Percentiles rank a stretch among this genome's conserved stretches.
Conservation (phyloP, 306 rosid genomes). For the Prinsepia uniflora region DNA sequence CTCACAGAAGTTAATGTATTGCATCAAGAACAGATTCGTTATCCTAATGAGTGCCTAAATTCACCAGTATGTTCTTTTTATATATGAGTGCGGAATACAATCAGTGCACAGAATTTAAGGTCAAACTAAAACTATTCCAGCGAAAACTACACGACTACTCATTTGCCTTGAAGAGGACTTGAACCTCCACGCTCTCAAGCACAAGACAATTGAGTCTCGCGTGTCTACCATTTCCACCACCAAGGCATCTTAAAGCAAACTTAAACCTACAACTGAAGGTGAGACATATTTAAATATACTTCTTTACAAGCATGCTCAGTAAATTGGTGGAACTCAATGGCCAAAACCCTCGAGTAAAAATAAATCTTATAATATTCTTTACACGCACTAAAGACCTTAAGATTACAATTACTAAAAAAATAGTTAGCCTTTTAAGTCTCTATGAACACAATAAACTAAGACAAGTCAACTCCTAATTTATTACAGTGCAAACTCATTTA, state of each 20-base stretch:
- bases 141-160: not conserved
- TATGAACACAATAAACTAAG: not conserved
- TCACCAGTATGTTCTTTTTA: too few relatives aligned
- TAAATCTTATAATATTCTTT: not conserved
- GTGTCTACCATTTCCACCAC: conserved; percentile 27
- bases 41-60: not conserved
- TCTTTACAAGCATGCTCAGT: not conserved
- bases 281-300: too few relatives aligned
- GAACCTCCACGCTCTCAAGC: conserved; percentile 23
- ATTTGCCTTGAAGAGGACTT: conserved; percentile 26
- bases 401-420: not conserved
- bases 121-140: not conserved
- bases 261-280: not conserved
- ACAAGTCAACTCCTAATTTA: not conserved
- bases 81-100: too few relatives aligned
- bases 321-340: too few relatives aligned
- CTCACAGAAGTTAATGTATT: not conserved
- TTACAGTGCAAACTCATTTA: not conserved
- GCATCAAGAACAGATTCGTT: not conserved
- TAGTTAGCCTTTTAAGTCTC: not conserved
- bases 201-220: conserved; percentile 18
- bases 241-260: conserved; percentile 11
- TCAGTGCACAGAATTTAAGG: not conserved
- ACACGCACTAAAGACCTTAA: not conserved
- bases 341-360: too few relatives aligned